A percentile compares a stretch with the other conserved stretches of the same genome.
phyloP scores from a whole-genome alignment of 1,284 basidiomycete genomes.

The Tetrapyrgos nigripes region DNA sequence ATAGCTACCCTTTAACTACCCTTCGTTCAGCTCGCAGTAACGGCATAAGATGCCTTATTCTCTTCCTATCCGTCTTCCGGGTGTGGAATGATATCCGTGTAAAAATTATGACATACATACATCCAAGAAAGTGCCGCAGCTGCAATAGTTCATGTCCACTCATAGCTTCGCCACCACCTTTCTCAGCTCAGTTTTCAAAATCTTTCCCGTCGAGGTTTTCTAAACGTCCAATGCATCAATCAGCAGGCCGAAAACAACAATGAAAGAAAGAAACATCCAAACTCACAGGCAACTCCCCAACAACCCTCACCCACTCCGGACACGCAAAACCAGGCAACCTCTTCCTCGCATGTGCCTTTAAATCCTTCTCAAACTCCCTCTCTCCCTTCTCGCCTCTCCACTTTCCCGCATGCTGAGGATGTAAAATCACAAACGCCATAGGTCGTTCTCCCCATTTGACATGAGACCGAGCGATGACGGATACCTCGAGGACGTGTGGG shows the following conservation, averaged over 20 bases:
- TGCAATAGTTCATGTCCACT: too few relatives aligned
- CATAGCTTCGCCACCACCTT: slow-evolving; percentile 71
- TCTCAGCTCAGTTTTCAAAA: slow-evolving; percentile 79
- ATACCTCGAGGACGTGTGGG: slow-evolving; percentile 82
- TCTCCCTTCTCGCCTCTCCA: slow-evolving; percentile 61
- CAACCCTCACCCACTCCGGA: slow-evolving; percentile 85
- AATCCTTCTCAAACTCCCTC: slow-evolving; percentile 63
- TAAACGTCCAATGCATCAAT: slow-evolving; percentile 33
- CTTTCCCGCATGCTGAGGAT: slow-evolving; percentile 55
- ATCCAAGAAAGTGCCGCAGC: too few relatives aligned
- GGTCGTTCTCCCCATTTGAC: slow-evolving; percentile 88
- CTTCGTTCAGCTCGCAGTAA: too few relatives aligned
- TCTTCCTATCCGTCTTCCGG: too few relatives aligned
- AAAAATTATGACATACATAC: too few relatives aligned
- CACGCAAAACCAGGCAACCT: slow-evolving; percentile 84
- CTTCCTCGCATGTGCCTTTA: slow-evolving; percentile 69
- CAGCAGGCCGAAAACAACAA: background rate
- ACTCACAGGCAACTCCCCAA: slow-evolving; percentile 77
- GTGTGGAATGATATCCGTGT: too few relatives aligned
- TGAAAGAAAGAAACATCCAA: slow-evolving; percentile 1
- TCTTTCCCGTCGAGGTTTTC: slow-evolving; percentile 91
- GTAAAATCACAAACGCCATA: slow-evolving; percentile 85
- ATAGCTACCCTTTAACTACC: too few relatives aligned
- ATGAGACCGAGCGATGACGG: slow-evolving; percentile 85
- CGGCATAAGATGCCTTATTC: too few relatives aligned